phyloP scores from a whole-genome alignment of 2,329 filamentous ascomycete genomes.

The Amphichorda felina region DNA sequence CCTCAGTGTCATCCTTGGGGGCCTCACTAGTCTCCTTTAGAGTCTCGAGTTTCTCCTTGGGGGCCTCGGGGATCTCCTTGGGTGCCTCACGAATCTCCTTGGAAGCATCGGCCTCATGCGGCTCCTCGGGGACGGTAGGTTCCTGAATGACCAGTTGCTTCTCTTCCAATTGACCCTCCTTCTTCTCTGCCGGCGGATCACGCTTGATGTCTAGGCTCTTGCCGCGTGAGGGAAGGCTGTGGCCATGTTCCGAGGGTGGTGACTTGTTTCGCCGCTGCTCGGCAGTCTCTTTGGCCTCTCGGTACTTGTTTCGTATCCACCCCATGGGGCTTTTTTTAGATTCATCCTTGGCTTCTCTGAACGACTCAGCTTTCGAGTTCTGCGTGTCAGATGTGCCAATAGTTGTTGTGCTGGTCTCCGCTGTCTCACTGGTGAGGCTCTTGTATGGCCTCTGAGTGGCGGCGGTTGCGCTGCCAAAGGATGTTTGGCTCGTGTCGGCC shows the following conservation, averaged over 20 bases:
- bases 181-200: slow-evolving; percentile 11
- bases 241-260: slow-evolving; percentile 26
- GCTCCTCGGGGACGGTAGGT: no score
- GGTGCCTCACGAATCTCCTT: no score
- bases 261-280: slow-evolving; percentile 46
- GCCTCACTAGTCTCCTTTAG: no score
- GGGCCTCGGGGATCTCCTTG: no score
- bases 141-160: no score
- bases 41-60: no score
- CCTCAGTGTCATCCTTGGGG: no score
- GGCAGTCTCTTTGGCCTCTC: slow-evolving; percentile 43
- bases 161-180: no score
- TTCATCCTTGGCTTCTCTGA: slow-evolving; percentile 32
- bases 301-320: slow-evolving; percentile 50
- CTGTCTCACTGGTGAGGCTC: slow-evolving; percentile 26
- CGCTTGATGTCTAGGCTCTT: slow-evolving; percentile 37
- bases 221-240: slow-evolving; percentile 22
- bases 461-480: slow-evolving; percentile 49
- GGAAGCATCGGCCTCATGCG: no score
- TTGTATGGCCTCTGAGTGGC: slow-evolving; percentile 23
- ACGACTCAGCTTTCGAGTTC: slow-evolving; percentile 1
- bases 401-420: not conserved
- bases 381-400: not conserved
- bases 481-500: slow-evolving; percentile 55
- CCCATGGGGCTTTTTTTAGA: slow-evolving; percentile 38